Base-by-base conservation (phyloP, 805 yeast genomes). In the Yamadazyma laniorum region DNA sequence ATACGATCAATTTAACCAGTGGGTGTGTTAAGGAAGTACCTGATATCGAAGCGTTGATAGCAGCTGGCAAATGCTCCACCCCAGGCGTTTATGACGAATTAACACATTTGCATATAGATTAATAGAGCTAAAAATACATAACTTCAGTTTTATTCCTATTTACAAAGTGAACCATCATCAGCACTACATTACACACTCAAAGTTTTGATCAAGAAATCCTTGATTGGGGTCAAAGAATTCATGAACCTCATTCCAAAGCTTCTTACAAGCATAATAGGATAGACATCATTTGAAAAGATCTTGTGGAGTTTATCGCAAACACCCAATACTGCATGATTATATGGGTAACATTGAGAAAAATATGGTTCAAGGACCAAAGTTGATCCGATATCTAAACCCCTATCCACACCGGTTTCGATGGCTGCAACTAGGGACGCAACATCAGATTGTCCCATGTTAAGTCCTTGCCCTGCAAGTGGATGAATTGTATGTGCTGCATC, bases 401-500 rank as follows among this genome's bases (percentile, higher is more conserved):
- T 70, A 28, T 68, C 67, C 2, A 77, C 64, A 0, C 95, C 95
- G 7, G 45, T 66, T 47, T 86, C 95, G 18, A 93, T 53, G 0
- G 91, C 85, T 2, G 56, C 65, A 1, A 82, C 79, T 21, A 93
- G 68, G 2, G 81, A 67, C 41, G 81, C 80, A 2, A 87, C 96
- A 57, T 93, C 99, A 18, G 84, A 82, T 59, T 90, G 97, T 15
- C 99, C 99, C 96, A 91, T 89, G 60, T 93, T 93, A 40, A 93
- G 74, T 18, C 99, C 99, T 63, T 93, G 99, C 7, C 99, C 99
- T 3, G 97, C 97, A 43, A 93, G 70, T 2, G 99, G 99, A 58
- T 93, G 98, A 1, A 96, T 87, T 0, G 97, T 84, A 52, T 93
- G 99, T 0, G 98, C 98, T 1, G 99, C 98, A 62, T 93, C 99